phyloP scores from a whole-genome alignment of 805 yeast species.

The Cyberlindnera galapagoensis region DNA sequence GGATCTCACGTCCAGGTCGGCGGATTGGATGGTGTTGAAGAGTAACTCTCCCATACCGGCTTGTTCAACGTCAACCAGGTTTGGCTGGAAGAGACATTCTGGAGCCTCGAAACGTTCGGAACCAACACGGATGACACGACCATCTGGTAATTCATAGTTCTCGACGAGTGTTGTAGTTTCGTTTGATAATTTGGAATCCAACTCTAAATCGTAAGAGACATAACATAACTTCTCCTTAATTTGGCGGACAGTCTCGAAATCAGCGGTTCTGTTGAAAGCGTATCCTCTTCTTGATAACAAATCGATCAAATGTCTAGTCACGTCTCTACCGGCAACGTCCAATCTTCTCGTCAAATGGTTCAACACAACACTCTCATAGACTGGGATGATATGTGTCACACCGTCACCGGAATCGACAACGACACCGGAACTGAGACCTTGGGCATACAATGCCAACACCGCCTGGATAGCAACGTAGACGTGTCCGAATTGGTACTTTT shows the following conservation, averaged over 20 bases:
- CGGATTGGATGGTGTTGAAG: constrained; percentile 88
- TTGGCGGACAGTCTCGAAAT: constrained; percentile 97
- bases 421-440: constrained; percentile 93
- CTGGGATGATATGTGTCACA: constrained; percentile 97
- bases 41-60: constrained; percentile 93
- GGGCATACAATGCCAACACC: constrained; percentile 95
- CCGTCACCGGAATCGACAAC: constrained; percentile 99
- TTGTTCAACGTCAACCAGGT: constrained; percentile 90
- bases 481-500: constrained; percentile 83
- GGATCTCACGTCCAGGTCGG: constrained; percentile 89
- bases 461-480: constrained; percentile 97
- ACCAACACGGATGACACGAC: constrained; percentile 88
- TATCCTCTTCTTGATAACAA: constrained; percentile 91
- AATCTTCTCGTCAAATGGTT: constrained; percentile 88
- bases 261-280: constrained; percentile 97
- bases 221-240: constrained; percentile 95
- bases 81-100: constrained; percentile 95
- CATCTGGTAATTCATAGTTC: constrained; percentile 91
- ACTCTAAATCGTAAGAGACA: constrained; percentile 87
- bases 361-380: constrained; percentile 93
- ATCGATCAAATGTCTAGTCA: constrained; percentile 91
- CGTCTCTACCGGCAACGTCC: constrained; percentile 98
- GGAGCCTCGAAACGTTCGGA: constrained; percentile 96
- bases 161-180: constrained; percentile 96
- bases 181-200: constrained; percentile 79